phyloP scores from a whole-genome alignment of 2,329 filamentous ascomycete species.

The Xylariaceae sp. region DNA sequence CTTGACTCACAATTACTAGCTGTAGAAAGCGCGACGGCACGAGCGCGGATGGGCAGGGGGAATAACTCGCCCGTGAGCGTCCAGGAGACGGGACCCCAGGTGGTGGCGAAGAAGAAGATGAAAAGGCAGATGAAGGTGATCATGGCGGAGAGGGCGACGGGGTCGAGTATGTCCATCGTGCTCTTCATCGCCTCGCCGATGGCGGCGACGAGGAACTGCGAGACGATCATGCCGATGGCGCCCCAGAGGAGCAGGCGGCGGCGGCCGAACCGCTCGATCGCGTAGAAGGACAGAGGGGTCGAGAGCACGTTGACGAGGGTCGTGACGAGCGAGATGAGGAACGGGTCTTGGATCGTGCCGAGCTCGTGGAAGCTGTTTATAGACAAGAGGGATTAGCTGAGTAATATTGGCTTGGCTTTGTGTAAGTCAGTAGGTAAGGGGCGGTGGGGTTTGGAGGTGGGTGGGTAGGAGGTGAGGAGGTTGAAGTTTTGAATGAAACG shows the following conservation, averaged over 20 bases:
- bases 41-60: too few relatives aligned
- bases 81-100: too few relatives aligned
- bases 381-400: background rate
- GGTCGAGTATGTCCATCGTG: too few relatives aligned
- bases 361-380: conserved; percentile 58
- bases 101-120: too few relatives aligned
- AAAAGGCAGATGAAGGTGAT: too few relatives aligned
- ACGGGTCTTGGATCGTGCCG: conserved; percentile 69
- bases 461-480: too few relatives aligned
- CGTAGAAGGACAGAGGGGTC: conserved; percentile 82
- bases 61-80: too few relatives aligned
- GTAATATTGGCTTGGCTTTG: background rate
- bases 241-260: conserved; percentile 74
- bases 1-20: conserved; percentile 65
- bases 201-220: too few relatives aligned
- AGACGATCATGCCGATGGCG: conserved; percentile 75
- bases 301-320: conserved; percentile 83
- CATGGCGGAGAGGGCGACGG: too few relatives aligned
- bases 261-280: conserved; percentile 76
- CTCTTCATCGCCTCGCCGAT: too few relatives aligned
- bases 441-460: too few relatives aligned
- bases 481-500: too few relatives aligned
- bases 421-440: background rate
- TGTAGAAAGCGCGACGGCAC: conserved; percentile 80
- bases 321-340: conserved; percentile 80